Conservation (phyloP, 139 green algal genomes). For the Micromonas pusilla region DNA sequence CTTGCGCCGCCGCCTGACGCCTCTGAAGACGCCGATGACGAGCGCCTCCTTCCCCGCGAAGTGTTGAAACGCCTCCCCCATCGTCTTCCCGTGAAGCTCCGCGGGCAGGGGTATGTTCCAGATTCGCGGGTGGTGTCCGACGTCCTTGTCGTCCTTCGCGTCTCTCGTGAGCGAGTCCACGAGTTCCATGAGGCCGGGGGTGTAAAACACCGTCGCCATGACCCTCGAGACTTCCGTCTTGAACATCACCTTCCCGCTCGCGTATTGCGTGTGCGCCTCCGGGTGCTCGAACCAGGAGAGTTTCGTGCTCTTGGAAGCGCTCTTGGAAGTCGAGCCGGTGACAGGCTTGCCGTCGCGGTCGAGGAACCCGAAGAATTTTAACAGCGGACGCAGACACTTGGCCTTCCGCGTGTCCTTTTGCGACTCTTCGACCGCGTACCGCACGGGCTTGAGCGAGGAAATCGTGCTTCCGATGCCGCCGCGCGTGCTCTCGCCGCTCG, state of each 20-base stretch:
- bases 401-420: neutral
- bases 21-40: neutral
- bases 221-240: neutral
- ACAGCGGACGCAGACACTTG: neutral
- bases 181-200: neutral
- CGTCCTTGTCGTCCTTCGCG: neutral
- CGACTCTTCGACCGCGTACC: neutral
- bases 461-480: too few relatives aligned
- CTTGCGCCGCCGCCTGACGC: neutral
- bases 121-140: neutral
- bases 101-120: neutral
- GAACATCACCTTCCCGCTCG: neutral
- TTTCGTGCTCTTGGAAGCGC: neutral
- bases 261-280: conserved; percentile 4
- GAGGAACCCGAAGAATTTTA: neutral
- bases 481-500: too few relatives aligned
- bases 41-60: neutral
- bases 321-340: neutral
- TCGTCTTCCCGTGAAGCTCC: neutral
- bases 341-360: neutral
- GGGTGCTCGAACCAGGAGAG: neutral
- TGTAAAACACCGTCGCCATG: neutral
- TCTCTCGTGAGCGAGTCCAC: neutral
- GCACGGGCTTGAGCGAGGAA: neutral
- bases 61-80: neutral